A percentile compares a stretch with the other conserved stretches of the same genome.
Conservation (phyloP, 768 basidiomycete species). For the Tubosaeta brunneosetosa region DNA sequence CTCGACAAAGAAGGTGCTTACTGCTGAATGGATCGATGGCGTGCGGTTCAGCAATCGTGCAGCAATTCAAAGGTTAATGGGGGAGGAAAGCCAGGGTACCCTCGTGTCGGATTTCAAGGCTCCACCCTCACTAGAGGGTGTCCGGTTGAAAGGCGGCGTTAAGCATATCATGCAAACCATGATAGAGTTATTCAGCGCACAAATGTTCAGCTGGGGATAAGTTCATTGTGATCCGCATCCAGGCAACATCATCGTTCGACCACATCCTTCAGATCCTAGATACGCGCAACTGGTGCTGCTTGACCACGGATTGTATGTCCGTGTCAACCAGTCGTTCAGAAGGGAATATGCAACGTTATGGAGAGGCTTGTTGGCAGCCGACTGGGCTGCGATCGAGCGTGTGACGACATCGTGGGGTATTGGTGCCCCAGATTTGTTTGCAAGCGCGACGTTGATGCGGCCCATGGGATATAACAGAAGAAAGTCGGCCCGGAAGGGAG, state of each 20-base stretch:
- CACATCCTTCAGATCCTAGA: constrained; percentile 23
- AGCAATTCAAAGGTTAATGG: constrained; percentile 56
- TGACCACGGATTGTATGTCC: constrained; percentile 90
- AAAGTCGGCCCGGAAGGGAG: constrained; percentile 1
- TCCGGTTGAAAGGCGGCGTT: constrained; percentile 55
- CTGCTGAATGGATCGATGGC: constrained; percentile 82
- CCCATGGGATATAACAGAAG: constrained; percentile 42
- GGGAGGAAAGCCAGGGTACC: constrained; percentile 32
- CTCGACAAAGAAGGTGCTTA: constrained; percentile 74
- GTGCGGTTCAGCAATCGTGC: constrained; percentile 64
- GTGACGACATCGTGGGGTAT: constrained; percentile 64
- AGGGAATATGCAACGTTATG: constrained; percentile 76
- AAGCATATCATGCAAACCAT: constrained; percentile 76
- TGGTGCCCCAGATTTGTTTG: constrained; percentile 66
- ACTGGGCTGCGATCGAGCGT: constrained; percentile 47
- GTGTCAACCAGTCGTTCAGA: constrained; percentile 60
- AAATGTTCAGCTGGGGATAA: constrained; percentile 91
- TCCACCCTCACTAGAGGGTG: constrained; percentile 12
- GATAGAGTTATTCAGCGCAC: constrained; percentile 82
- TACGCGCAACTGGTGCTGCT: constrained; percentile 72
- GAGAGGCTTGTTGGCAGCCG: constrained; percentile 56
- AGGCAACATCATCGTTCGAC: constrained; percentile 74
- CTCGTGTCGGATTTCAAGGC: not conserved
- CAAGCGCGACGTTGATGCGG: constrained; percentile 66
- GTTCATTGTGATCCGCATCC: constrained; percentile 78